phyloP scores from a whole-genome alignment of 257 asterid species.

The Ocimum tenuiflorum region DNA sequence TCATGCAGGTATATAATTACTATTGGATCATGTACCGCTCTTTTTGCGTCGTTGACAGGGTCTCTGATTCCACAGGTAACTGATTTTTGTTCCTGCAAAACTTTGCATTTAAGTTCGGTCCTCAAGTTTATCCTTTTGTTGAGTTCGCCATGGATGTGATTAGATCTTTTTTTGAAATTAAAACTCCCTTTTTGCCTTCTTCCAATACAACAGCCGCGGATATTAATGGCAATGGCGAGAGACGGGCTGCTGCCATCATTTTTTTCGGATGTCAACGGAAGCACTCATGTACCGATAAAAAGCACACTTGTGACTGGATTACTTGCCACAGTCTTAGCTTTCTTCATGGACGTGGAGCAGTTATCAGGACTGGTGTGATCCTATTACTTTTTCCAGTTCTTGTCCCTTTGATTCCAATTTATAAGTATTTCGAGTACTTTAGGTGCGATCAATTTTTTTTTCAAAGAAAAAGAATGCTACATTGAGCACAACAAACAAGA shows the following conservation, averaged over 20 bases:
- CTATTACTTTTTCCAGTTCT: not conserved
- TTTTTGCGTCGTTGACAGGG: constrained; percentile 84
- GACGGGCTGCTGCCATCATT: constrained; percentile 93
- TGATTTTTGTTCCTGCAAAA: not conserved
- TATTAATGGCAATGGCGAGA: constrained; percentile 96
- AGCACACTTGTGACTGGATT: constrained; percentile 75
- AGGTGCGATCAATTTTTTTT: not conserved
- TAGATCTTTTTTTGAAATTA: not conserved
- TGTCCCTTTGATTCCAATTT: not conserved
- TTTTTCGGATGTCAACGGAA: constrained; percentile 67
- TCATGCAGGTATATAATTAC: constrained; percentile 54
- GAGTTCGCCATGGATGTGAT: too few relatives aligned
- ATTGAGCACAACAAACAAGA: too few relatives aligned
- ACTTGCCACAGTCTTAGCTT: constrained; percentile 65
- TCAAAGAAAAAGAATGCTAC: not conserved
- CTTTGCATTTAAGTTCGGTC: not conserved
- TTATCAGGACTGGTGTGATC: constrained; percentile 81
- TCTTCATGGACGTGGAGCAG: constrained; percentile 89
- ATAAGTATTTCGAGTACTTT: not conserved
- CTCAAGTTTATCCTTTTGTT: not conserved
- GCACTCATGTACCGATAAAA: constrained; percentile 78
- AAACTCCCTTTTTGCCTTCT: not conserved
- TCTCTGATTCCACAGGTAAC: constrained; percentile 83
- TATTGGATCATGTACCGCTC: constrained; percentile 80
- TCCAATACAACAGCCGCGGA: constrained; percentile 55